Conservation (phyloP, 495 filamentous ascomycete genomes). For the Hypoxylon perforatum region DNA sequence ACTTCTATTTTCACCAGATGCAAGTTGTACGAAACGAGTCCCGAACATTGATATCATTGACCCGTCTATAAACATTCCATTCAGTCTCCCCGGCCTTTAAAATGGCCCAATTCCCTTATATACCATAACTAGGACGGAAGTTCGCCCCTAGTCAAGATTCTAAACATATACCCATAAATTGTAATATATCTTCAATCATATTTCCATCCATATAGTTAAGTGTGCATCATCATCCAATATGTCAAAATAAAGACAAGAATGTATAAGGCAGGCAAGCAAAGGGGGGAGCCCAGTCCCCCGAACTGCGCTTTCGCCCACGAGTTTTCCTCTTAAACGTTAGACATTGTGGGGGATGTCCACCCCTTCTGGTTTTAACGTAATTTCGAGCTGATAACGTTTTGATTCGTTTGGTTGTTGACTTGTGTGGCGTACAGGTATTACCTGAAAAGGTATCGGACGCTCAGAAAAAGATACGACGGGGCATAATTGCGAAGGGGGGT, state of each 20-base stretch:
- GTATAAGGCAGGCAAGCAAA: conserved; percentile 1
- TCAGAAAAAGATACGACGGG: conserved; percentile 82
- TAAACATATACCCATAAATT: conserved; percentile 28
- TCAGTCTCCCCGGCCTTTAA: conserved; percentile 10
- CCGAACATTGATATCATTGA: conserved; percentile 27
- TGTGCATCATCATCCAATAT: conserved; percentile 1
- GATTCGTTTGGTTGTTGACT: conserved; percentile 21
- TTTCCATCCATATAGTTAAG: conserved; percentile 13
- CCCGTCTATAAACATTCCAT: conserved; percentile 38
- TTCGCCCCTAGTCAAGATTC: conserved; percentile 2
- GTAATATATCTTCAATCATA: conserved; percentile 20
- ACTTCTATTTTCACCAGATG: background rate
- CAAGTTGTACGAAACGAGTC: background rate
- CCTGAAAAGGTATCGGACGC: conserved; percentile 89
- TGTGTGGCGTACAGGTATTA: conserved; percentile 75
- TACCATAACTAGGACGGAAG: conserved; percentile 22
- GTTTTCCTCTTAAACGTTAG: background rate
- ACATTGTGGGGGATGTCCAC: conserved; percentile 1
- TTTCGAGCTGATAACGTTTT: conserved; percentile 6
- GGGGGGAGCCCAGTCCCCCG: conserved; percentile 24
- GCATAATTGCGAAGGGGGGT: conserved; percentile 14
- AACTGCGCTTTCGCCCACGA: background rate
- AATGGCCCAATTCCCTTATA: conserved; percentile 26
- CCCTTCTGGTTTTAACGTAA: conserved; percentile 28
- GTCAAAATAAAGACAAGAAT: conserved; percentile 29